These are phyloP conservation scores for Fusarium virguliforme DNA, from an alignment of 2,329 filamentous ascomycete genomes.

Conservation along the genomic window DNA sequence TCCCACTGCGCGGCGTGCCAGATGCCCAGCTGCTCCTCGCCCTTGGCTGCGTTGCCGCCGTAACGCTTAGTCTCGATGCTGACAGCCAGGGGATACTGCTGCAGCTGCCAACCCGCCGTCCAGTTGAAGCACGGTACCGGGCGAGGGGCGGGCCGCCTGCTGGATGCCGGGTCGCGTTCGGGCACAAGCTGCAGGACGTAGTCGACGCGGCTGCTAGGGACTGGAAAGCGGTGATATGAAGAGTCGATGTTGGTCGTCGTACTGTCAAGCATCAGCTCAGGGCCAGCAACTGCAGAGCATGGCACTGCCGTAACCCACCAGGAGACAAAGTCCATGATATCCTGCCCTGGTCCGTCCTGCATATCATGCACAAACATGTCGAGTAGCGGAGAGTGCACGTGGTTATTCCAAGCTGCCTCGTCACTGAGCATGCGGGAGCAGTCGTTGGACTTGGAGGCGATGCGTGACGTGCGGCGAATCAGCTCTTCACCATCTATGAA, in stretches of 20 bases:
- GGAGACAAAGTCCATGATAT: conserved; percentile 4
- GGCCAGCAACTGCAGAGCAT: background rate
- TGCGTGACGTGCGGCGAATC: background rate
- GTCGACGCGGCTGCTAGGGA: conserved; percentile 17
- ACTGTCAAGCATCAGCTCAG: background rate
- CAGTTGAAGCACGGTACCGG: conserved; percentile 19
- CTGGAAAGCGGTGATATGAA: conserved; percentile 20
- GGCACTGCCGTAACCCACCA: conserved; percentile 5
- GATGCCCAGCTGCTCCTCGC: conserved; percentile 20
- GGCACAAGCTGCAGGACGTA: conserved; percentile 14
- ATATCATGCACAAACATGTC: conserved; percentile 19
- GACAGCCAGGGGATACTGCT: conserved; percentile 21
- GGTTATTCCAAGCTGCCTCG: conserved; percentile 20
- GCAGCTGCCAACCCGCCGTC: conserved; percentile 13
- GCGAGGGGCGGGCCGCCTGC: background rate
- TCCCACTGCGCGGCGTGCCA: conserved; percentile 27
- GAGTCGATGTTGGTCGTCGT: conserved; percentile 23
- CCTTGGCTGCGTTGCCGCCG: conserved; percentile 18
- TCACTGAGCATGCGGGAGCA: conserved; percentile 24
- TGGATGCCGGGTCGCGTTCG: conserved; percentile 4
- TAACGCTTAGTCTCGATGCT: conserved; percentile 33
- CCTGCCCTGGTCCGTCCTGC: background rate
- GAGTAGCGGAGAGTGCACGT: conserved; percentile 15
- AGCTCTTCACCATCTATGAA: background rate
- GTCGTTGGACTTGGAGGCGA: conserved; percentile 7